Conservation (phyloP, 768 basidiomycete species). For the Gymnopilus dilepis region DNA sequence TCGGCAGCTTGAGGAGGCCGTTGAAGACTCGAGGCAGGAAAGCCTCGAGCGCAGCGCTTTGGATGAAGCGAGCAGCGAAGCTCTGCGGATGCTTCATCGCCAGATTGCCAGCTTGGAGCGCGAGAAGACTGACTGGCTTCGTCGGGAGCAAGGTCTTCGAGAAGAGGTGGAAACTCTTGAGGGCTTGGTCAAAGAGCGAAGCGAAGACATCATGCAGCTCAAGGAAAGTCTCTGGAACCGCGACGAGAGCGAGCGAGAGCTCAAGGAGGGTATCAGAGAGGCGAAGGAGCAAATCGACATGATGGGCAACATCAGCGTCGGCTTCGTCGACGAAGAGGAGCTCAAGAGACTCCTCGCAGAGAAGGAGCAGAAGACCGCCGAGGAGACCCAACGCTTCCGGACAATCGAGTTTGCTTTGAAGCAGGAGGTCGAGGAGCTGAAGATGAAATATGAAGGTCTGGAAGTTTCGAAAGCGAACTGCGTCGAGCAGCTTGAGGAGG, state of each 20-base stretch:
- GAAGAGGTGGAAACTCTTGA: slow-evolving; percentile 57
- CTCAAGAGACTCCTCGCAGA: slow-evolving; percentile 44
- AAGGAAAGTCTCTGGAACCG: slow-evolving; percentile 49
- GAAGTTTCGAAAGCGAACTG: slow-evolving; percentile 49
- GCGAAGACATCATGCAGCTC: slow-evolving; percentile 48
- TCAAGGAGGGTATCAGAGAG: slow-evolving; percentile 57
- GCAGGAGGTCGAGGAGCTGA: slow-evolving; percentile 55
- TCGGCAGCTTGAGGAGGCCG: slow-evolving; percentile 79
- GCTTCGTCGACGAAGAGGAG: slow-evolving; percentile 48
- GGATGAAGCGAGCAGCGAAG: slow-evolving; percentile 81
- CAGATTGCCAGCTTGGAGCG: slow-evolving; percentile 80
- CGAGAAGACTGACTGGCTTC: slow-evolving; percentile 58
- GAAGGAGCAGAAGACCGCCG: slow-evolving; percentile 44
- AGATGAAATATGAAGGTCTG: slow-evolving; percentile 44
- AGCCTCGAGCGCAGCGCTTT: slow-evolving; percentile 84
- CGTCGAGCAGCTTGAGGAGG: slow-evolving; percentile 48
- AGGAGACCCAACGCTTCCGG: slow-evolving; percentile 48
- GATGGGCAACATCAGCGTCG: slow-evolving; percentile 54
- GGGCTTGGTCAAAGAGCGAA: slow-evolving; percentile 49
- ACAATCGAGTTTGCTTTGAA: slow-evolving; percentile 50
- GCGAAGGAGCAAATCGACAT: slow-evolving; percentile 67
- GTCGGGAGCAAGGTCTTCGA: slow-evolving; percentile 45
- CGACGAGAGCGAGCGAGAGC: slow-evolving; percentile 58
- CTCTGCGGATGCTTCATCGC: slow-evolving; percentile 77
- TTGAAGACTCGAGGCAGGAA: slow-evolving; percentile 83